Evolutionary conservation across 257 asterid species (phyloP), one percentile per base, ranked within the genome.

Genomic region (Coffea canephora): DNA sequence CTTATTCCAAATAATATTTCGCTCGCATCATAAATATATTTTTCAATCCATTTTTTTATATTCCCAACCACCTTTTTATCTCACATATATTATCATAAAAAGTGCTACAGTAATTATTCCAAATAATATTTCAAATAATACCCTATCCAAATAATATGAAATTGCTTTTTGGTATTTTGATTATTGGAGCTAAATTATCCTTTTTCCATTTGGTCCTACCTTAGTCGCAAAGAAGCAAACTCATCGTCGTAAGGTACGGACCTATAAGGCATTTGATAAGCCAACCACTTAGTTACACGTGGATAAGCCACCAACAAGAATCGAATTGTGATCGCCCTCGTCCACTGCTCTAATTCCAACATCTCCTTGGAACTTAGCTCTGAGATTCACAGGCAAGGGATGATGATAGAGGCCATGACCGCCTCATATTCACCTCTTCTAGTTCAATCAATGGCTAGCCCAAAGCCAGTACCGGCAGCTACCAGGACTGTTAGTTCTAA

Each of bases 361-460:
- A 68, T 36, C 62, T 23, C 70, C 36, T 65, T 74, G 64, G 16
- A 72, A 77, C 43, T 75, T 76, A 65, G 78, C 7, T 23, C 5
- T 48, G n/a, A 68, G 36, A n/a, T 4, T 69, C 67, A 48, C 66
- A 73, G 39, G 79, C 68, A 54, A 73, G 59, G 23, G 75, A 70
- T 19, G 73, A 69, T 41, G 78, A 81, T 69, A 83, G 71, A 82
- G 82, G 85, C 86, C 54, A 85, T 86, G 82, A 86, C 88, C 77
- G 81, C 90, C 61, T 82, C 93, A 25, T 82, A 67, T 54, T 79
- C 91, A 1, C 83, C 91, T 69, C 89, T 91, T 73, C 85, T 85
- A 6, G 82, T 91, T 80, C 89, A 83, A 80, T 91, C 97, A 77
- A 92, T 92, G 94, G 96, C 98, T 74, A 82, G 91, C 34, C 88